Evolutionary conservation across 179 eudicot genomes (phyloP).

Genomic region (Sideroxylon spinosum): DNA sequence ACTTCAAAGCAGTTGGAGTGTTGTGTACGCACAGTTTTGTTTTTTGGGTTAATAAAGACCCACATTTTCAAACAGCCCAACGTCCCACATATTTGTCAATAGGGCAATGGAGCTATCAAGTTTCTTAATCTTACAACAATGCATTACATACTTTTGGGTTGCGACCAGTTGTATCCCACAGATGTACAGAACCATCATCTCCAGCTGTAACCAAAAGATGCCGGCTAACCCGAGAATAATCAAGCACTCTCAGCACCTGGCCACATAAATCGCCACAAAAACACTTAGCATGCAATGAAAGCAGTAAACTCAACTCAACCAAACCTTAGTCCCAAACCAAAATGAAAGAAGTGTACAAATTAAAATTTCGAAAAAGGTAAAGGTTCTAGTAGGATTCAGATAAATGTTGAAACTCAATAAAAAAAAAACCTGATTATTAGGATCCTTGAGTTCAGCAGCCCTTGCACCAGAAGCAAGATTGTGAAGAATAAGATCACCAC

Average conservation of each 20-base stretch:
- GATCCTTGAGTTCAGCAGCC: constrained; percentile 85
- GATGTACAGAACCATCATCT: constrained; percentile 89
- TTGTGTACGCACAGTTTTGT: neutral
- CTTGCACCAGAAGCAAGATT: constrained; percentile 86
- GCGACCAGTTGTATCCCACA: constrained; percentile 94
- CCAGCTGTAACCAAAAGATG: constrained; percentile 94
- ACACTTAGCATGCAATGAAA: constrained; percentile 13
- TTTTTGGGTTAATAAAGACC: too few relatives aligned
- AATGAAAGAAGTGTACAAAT: neutral
- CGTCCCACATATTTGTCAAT: neutral
- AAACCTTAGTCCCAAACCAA: too few relatives aligned
- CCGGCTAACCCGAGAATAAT: constrained; percentile 88
- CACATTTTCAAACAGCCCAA: neutral
- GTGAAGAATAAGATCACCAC: constrained; percentile 84
- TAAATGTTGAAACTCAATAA: constrained; percentile 14
- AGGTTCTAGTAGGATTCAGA: constrained; percentile 6
- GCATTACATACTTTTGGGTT: constrained; percentile 67
- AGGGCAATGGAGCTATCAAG: neutral
- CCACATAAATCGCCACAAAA: constrained; percentile 33
- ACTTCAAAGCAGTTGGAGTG: neutral
- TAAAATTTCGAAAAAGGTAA: neutral
- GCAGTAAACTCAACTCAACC: neutral
- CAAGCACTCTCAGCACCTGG: constrained; percentile 89
- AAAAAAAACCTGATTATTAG: constrained; percentile 60
- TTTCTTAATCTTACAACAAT: neutral